Conservation (phyloP, 257 asterid genomes). For the Salvia rosmarinus region DNA sequence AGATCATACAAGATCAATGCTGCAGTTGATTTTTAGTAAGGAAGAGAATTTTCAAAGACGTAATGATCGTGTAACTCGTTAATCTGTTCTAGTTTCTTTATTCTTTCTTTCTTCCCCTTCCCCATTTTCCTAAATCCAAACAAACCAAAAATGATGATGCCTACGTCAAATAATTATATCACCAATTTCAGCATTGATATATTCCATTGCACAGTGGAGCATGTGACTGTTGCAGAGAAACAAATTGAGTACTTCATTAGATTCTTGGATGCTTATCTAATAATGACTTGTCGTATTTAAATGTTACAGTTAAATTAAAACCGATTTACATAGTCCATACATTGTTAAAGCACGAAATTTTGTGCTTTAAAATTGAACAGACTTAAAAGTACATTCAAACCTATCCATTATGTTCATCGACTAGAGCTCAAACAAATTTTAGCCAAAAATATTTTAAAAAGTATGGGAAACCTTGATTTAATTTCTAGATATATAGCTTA, state of each 20-base stretch:
- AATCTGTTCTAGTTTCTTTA: not conserved
- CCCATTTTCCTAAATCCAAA: conserved; percentile 24
- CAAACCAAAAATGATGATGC: conserved; percentile 32
- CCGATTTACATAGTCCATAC: not conserved
- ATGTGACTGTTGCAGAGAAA: conserved; percentile 57
- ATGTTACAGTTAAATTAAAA: not conserved
- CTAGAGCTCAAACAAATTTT: not conserved
- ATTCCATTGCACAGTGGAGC: conserved; percentile 43
- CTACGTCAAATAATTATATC: conserved; percentile 36
- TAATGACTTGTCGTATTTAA: too few species aligned
- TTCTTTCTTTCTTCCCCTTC: not conserved
- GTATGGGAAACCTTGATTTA: not conserved
- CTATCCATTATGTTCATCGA: not conserved
- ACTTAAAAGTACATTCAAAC: not conserved
- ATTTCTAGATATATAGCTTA: not conserved
- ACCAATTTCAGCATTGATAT: conserved; percentile 30
- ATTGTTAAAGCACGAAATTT: too few species aligned
- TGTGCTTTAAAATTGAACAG: too few species aligned
- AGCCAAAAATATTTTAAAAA: not conserved
- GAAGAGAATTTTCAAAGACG: too few species aligned
- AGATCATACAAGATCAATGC: too few species aligned
- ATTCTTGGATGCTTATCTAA: too few species aligned
- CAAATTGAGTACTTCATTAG: conserved; percentile 34
- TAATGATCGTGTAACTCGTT: not conserved
- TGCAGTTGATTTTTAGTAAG: too few species aligned